Evolutionary conservation across 176 grass and related monocot species (phyloP), one percentile per base, ranked within the genome.

Genomic region (Zea mays): DNA sequence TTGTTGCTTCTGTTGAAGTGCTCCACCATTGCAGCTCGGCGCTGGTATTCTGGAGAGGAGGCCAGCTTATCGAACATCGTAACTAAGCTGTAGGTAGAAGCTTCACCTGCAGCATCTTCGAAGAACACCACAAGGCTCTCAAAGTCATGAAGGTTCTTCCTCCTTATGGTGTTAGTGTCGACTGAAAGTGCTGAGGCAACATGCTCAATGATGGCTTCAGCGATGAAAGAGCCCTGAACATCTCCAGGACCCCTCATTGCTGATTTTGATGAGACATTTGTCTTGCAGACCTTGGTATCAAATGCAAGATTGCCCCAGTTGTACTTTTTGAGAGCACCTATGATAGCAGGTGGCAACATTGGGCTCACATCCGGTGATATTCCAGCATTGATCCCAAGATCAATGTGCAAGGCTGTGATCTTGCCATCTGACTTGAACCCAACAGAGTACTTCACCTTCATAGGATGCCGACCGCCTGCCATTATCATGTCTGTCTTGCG

Each of bases 191-290:
- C 38, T 0, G 94, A 88, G 0, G 94, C 86, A 0, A 97, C 89
- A 67, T 93, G 91, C 69, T 97, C 94, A 45, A 97, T 82, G 65
- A 97, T 85, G 48, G 88, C 89, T 86, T 97, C 94, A 4, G 94
- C 91, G 33, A 97, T 93, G 82, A 88, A 97, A 35, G 89, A 91
- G 48, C 94, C 94, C 54, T 97, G 94, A 35, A 44, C 84, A 39
- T 97, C 89, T 37, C 94, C 94, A 14, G 94, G 94, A 16, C 19
- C 79, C 6, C 94, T 68, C 89, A 97, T 78, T 5, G 84, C 45
- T 7, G 94, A 88, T 81, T 93, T 97, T 0, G 88, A 89, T 16
- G 91, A 62, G 15, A 79, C 54, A 78, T 97, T 97, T 16, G 94
- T 97, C 75, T 93, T 93, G 82, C 94, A 97, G 13, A 93, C 0